Base-by-base conservation (phyloP, 106 monocot genomes). In the Gastrodia elata region DNA sequence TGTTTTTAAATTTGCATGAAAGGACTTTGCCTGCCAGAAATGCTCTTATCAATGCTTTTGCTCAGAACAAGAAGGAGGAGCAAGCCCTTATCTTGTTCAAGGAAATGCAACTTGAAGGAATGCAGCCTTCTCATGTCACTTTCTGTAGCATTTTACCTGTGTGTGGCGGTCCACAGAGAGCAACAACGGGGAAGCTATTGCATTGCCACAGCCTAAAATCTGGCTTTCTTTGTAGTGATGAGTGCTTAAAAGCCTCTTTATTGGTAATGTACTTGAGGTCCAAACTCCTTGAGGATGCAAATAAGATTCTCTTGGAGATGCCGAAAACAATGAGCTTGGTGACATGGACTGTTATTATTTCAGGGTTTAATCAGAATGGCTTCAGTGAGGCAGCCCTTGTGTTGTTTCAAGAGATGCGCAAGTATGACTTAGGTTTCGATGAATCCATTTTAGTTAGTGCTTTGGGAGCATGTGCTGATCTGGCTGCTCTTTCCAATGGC, bases 321-420 rank as follows among this genome's bases (percentile, higher is more conserved):
- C 78, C 84, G 0, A 52, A 67, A 5, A 77, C 38, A 13, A 77
- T 76, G n/a, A 78, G 71, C 70, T 39, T 78, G 64, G 74, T 89
- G 5, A 59, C 81, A 34, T 92, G 92, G 92, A 92, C 92, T 43
- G 59, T 82, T 58, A 46, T 84, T 26, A 84, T 92, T 72, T 92
- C 88, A n/a, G 84, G 81, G 22, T 77, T 82, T 68, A 77, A 67
- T 38, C 88, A 88, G 34, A 84, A 74, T 71, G 86, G 80, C 73
- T 71, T 70, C 38, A 73, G 46, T 68, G 76, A 78, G 27, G 80
- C 78, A 41, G 80, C 86, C 18, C 56, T 92, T 32, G 4, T 71
- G 28, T 73, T 81, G 4, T 92, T 88, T 71, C 44, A 40, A 49
- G 79, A 78, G 56, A 86, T 88, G 88, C 78, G 58, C 2, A 70